phyloP scores from a whole-genome alignment of 768 basidiomycete genomes.

The Boletellus ananas region DNA sequence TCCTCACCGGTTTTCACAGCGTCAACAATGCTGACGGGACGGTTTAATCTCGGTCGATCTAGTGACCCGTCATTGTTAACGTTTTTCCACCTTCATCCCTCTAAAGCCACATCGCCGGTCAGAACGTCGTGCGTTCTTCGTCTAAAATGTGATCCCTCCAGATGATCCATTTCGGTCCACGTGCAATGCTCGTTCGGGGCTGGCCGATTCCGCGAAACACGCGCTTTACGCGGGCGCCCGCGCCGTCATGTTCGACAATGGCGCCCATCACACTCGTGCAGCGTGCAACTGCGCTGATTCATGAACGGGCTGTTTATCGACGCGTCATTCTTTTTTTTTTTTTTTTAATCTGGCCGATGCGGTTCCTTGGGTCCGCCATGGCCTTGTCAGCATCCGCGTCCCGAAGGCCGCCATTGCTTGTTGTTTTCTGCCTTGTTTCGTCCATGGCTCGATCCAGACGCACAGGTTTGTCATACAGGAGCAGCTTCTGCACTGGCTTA shows the following conservation, averaged over 20 bases:
- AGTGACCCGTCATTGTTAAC: neutral
- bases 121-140: neutral
- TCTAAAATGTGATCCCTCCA: neutral
- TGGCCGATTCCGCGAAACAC: constrained; percentile 1
- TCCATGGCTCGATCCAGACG: neutral
- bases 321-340: neutral
- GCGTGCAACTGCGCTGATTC: constrained; percentile 14
- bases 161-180: constrained; percentile 5
- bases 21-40: constrained; percentile 4
- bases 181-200: constrained; percentile 1
- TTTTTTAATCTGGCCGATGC: neutral
- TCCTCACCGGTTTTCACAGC: constrained; percentile 15
- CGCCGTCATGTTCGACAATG: neutral
- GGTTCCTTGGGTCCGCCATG: neutral
- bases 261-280: constrained; percentile 17
- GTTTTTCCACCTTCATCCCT: constrained; percentile 3
- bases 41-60: constrained; percentile 1
- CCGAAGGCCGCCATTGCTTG: too few relatives aligned
- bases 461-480: constrained; percentile 8
- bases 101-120: constrained; percentile 15
- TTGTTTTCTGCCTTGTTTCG: neutral
- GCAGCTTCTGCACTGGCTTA: constrained; percentile 4
- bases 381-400: constrained; percentile 1
- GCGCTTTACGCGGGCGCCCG: constrained; percentile 7
- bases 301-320: constrained; percentile 7